Evolutionary conservation across 1,139 yeast genomes (phyloP), one percentile per base, ranked within the genome.

Genomic region (Sugiyamaella xylanicola): DNA sequence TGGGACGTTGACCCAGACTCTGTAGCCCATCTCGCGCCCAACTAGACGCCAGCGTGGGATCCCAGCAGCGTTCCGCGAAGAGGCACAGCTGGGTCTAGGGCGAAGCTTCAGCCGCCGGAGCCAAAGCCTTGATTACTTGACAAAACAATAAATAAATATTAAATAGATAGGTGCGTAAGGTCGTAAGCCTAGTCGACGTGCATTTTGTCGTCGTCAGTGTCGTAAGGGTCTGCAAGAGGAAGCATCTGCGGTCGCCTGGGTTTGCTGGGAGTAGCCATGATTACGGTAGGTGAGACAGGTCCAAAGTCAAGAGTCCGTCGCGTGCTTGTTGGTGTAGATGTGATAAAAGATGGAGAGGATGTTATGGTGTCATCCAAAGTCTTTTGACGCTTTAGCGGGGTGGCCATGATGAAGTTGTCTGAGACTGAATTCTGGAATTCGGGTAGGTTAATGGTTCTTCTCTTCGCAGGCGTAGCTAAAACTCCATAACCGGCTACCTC

Each of bases 391-490:
- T 54, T 54, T 32, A 36, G 52, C 13, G 57, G 57, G 1, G 57
- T 50, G 2, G 57, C 25, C 16, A 48, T 20, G n/a, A 54, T 46
- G 4, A 41, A 37, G 4, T 19, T 29, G 17, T 44, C 51, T 7
- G 42, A 9, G 15, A 2, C 13, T 8, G 54, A 46, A 4, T 36
- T 15, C 20, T 39, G 51, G n/a, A 25, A 48, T 21, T 48, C 48
- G 3, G 59, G 59, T 4, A 52, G 42, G 16, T 27, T 32, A 3
- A 56, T 22, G 9, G 56, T 32, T 4, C 59, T 52, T 36, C 53
- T 57, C 16, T 45, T 48, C 13, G 58, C 45, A 8, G 59, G 59
- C 8, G 59, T 56, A 11, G 58, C 55, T 19, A 29, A n/a, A 7
- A 55, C 37, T 17, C 59, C 59, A 17, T 48, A 27, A 1, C 48